Evolutionary conservation across 2,329 filamentous ascomycete species (phyloP).

Genomic region (Ilyonectria mors-panacis): DNA sequence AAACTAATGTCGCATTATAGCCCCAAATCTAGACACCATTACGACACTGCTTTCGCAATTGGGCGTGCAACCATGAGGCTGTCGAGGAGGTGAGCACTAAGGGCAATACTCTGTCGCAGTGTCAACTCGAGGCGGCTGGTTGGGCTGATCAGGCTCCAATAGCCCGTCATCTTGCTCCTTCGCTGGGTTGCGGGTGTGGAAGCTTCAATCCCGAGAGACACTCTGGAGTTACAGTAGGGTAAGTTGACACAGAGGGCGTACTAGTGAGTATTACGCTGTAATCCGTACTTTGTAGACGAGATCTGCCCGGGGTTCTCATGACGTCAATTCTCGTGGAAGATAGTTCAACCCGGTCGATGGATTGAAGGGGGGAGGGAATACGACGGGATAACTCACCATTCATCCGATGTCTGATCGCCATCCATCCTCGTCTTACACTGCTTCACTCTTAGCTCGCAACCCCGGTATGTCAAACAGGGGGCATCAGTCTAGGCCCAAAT

Average conservation of each 20-base stretch:
- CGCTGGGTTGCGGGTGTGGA: background rate
- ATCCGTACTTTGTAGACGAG: background rate
- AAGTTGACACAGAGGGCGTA: background rate
- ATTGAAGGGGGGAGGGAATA: conserved; percentile 11
- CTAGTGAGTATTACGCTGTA: background rate
- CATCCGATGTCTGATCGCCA: background rate
- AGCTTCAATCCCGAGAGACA: background rate
- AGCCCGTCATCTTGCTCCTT: background rate
- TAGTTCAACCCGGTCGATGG: background rate
- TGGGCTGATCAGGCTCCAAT: background rate
- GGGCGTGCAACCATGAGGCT: background rate
- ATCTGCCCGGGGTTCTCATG: conserved; percentile 6
- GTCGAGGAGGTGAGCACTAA: background rate
- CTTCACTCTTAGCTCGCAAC: background rate
- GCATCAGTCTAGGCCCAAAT: background rate
- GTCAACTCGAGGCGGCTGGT: background rate
- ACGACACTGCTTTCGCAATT: background rate
- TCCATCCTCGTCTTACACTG: background rate
- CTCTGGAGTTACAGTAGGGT: conserved; percentile 1
- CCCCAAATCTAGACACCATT: background rate
- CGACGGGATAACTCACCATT: conserved; percentile 5
- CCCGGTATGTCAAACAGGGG: background rate
- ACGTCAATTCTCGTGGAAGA: conserved; percentile 14
- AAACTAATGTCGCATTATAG: conserved; percentile 6
- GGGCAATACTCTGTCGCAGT: background rate